A percentile compares a stretch with the other conserved stretches of the same genome.
phyloP scores from a whole-genome alignment of 2,329 filamentous ascomycete species.

The Sarocladium brachiariae region DNA sequence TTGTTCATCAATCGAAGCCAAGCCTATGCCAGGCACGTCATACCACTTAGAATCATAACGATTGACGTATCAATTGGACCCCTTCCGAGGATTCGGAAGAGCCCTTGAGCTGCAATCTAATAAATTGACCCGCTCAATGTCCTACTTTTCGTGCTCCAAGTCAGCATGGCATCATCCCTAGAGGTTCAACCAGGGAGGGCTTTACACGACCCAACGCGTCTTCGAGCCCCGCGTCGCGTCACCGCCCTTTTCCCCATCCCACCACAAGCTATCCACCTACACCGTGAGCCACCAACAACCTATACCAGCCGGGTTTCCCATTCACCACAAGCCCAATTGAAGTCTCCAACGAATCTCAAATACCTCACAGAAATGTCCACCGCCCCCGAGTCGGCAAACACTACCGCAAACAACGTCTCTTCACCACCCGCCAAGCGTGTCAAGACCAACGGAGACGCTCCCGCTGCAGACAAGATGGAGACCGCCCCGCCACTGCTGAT shows the following conservation, averaged over 20 bases:
- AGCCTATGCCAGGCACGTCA: too few relatives aligned
- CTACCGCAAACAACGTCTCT: slow-evolving; percentile 42
- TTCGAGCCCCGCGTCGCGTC: slow-evolving; percentile 23
- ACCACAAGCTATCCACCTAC: slow-evolving; percentile 1
- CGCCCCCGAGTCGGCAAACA: slow-evolving; percentile 33
- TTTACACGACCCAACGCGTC: slow-evolving; percentile 16
- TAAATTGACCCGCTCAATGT: not conserved
- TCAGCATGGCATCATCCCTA: not conserved
- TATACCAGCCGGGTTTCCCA: slow-evolving; percentile 24
- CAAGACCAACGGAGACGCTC: slow-evolving; percentile 46
- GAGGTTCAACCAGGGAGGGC: slow-evolving; percentile 15
- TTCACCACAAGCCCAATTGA: slow-evolving; percentile 8
- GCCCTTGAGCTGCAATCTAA: too few relatives aligned
- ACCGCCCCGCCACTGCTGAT: slow-evolving; percentile 63
- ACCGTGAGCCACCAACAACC: not conserved
- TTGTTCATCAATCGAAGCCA: too few relatives aligned
- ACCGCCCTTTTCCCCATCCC: slow-evolving; percentile 14
- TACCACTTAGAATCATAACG: too few relatives aligned
- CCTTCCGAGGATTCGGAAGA: too few relatives aligned
- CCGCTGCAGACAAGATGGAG: slow-evolving; percentile 26
- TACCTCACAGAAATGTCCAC: slow-evolving; percentile 15
- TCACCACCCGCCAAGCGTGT: slow-evolving; percentile 77
- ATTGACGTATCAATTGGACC: too few relatives aligned
- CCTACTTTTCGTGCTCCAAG: not conserved
- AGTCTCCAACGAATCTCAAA: not conserved